phyloP scores from a whole-genome alignment of 768 basidiomycete genomes.

The Lactifluus piperatus region DNA sequence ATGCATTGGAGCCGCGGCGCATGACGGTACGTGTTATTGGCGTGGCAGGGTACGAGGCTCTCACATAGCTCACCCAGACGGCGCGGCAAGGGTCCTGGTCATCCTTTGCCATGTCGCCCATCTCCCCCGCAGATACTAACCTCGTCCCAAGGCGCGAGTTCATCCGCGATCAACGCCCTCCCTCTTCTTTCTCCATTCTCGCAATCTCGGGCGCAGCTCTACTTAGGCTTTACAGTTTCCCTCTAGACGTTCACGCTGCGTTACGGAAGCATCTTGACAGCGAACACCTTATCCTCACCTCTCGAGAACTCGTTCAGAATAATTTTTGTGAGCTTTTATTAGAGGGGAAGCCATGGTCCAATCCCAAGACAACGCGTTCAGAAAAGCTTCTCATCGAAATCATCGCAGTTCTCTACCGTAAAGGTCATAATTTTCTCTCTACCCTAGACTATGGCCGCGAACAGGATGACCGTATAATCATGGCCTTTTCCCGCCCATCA shows the following conservation, averaged over 20 bases:
- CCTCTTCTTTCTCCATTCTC: slow-evolving; percentile 58
- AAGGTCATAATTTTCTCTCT: slow-evolving; percentile 56
- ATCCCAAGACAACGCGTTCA: slow-evolving; percentile 52
- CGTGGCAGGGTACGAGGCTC: slow-evolving; percentile 11
- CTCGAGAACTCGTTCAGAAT: slow-evolving; percentile 46
- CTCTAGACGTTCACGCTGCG: slow-evolving; percentile 39
- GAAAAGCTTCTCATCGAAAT: slow-evolving; percentile 67
- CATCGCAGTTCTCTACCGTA: slow-evolving; percentile 50
- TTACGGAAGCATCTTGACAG: slow-evolving; percentile 50
- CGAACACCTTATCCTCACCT: slow-evolving; percentile 34
- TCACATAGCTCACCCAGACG: slow-evolving; percentile 3
- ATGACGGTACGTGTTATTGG: slow-evolving; percentile 13
- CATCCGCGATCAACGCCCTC: slow-evolving; percentile 45
- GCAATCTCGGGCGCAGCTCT: slow-evolving; percentile 56
- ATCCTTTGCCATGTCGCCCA: slow-evolving; percentile 12
- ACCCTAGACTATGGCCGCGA: slow-evolving; percentile 73
- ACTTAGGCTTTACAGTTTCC: slow-evolving; percentile 65
- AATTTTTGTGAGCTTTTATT: slow-evolving; percentile 60
- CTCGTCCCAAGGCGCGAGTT: slow-evolving; percentile 71
- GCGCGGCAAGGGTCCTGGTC: slow-evolving; percentile 18
- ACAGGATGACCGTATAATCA: slow-evolving; percentile 59
- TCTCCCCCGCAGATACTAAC: slow-evolving; percentile 35
- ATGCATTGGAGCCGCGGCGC: background rate
- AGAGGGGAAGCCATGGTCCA: slow-evolving; percentile 65
- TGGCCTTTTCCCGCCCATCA: slow-evolving; percentile 56